Evolutionary conservation across 2,329 filamentous ascomycete species (phyloP).

Genomic region (Diaporthe longicolla): DNA sequence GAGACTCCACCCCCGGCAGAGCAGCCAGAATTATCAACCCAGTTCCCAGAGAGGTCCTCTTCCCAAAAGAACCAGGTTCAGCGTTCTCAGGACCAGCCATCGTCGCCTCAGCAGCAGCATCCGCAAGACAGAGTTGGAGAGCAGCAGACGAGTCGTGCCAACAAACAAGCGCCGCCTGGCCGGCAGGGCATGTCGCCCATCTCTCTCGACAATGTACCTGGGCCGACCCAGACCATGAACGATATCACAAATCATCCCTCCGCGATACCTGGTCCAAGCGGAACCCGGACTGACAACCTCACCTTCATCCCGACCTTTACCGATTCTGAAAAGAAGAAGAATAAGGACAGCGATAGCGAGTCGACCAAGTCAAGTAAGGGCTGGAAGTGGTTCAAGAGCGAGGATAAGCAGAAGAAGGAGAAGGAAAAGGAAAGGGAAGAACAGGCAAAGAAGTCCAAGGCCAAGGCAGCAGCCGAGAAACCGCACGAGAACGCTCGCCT

Average conservation of each 20-base stretch:
- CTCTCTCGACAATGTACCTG: slow-evolving; percentile 51
- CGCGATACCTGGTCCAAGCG: slow-evolving; percentile 77
- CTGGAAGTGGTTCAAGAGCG: slow-evolving; percentile 88
- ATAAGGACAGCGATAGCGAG: slow-evolving; percentile 79
- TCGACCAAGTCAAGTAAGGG: slow-evolving; percentile 82
- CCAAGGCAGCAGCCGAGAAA: slow-evolving; percentile 69
- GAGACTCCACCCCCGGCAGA: slow-evolving; percentile 70
- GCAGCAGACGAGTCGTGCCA: slow-evolving; percentile 51
- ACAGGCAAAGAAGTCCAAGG: slow-evolving; percentile 78
- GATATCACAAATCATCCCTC: slow-evolving; percentile 77
- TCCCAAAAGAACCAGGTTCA: slow-evolving; percentile 61
- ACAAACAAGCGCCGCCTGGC: slow-evolving; percentile 47
- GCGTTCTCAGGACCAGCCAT: slow-evolving; percentile 56
- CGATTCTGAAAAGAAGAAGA: slow-evolving; percentile 78
- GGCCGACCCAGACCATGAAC: slow-evolving; percentile 66
- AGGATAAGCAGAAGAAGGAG: slow-evolving; percentile 81
- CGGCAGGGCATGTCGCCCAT: slow-evolving; percentile 43
- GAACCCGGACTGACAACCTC: slow-evolving; percentile 78
- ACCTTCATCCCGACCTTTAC: slow-evolving; percentile 83
- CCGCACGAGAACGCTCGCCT: slow-evolving; percentile 84
- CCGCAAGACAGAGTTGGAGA: slow-evolving; percentile 46
- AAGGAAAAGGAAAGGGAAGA: slow-evolving; percentile 75
- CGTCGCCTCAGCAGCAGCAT: slow-evolving; percentile 41
- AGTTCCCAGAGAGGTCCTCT: slow-evolving; percentile 68
- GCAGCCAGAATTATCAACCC: slow-evolving; percentile 53